Percentiles rank a stretch among this genome's conserved stretches.
phyloP scores from a whole-genome alignment of 1,139 yeast species.

The Sugiyamaella grinbergsii region DNA sequence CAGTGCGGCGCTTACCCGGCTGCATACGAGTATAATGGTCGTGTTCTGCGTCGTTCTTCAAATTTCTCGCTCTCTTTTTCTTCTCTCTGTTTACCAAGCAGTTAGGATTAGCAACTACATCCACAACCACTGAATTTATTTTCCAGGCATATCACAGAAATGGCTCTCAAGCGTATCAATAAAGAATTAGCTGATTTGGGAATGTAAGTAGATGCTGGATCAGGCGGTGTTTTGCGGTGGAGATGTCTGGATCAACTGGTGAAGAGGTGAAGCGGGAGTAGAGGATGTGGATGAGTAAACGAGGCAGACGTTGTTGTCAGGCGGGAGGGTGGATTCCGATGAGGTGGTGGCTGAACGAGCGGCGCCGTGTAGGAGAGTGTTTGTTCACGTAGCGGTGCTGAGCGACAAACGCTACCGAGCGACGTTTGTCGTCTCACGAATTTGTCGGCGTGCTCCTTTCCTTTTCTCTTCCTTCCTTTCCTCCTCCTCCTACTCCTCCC shows the following conservation, averaged over 20 bases:
- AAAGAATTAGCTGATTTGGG: slow-evolving; percentile 94
- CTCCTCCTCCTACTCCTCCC: not conserved
- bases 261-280: not conserved
- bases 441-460: too few relatives aligned
- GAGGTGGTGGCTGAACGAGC: too few relatives aligned
- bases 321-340: too few relatives aligned
- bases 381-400: too few relatives aligned
- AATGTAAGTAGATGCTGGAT: slow-evolving; percentile 58
- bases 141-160: slow-evolving; percentile 34
- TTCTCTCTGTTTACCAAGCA: slow-evolving; percentile 11
- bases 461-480: not conserved
- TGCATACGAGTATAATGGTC: not conserved
- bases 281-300: not conserved
- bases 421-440: too few relatives aligned
- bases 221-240: not conserved
- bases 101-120: not conserved
- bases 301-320: too few relatives aligned
- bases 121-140: not conserved
- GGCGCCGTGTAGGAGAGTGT: too few relatives aligned
- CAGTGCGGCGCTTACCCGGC: slow-evolving; percentile 11
- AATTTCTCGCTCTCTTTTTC: slow-evolving; percentile 18
- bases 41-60: slow-evolving; percentile 15
- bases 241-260: slow-evolving; percentile 2
- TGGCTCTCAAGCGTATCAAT: slow-evolving; percentile 94
- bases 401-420: too few relatives aligned